Conservation (phyloP, 2,329 filamentous ascomycete genomes). For the Penicillium sp. region DNA sequence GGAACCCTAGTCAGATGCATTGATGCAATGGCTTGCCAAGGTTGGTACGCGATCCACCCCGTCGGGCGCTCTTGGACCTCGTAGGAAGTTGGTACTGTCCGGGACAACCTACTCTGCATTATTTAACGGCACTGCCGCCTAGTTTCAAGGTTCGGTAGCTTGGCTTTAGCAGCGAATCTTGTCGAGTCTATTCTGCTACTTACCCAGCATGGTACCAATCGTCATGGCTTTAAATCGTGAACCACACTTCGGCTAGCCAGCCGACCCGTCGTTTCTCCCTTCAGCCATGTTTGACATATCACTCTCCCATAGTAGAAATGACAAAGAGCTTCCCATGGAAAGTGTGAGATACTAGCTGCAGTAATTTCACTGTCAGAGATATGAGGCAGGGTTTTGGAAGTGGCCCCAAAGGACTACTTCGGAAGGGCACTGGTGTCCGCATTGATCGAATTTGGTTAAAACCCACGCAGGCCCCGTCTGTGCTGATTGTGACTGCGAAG, state of each 20-base stretch:
- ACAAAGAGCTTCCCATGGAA: background rate
- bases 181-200: slow-evolving; percentile 19
- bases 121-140: slow-evolving; percentile 19
- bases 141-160: slow-evolving; percentile 21
- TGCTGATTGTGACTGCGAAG: slow-evolving; percentile 3
- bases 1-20: slow-evolving; percentile 10
- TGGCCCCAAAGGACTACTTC: slow-evolving; percentile 5
- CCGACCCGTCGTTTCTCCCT: slow-evolving; percentile 19
- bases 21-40: slow-evolving; percentile 11
- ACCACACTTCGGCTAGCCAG: slow-evolving; percentile 20
- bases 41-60: slow-evolving; percentile 21
- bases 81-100: slow-evolving; percentile 21
- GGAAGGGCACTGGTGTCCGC: slow-evolving; percentile 8
- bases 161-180: slow-evolving; percentile 16
- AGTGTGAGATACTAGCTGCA: background rate
- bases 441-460: slow-evolving; percentile 15
- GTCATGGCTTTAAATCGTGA: slow-evolving; percentile 12
- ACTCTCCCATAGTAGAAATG: slow-evolving; percentile 7
- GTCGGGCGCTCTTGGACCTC: slow-evolving; percentile 24
- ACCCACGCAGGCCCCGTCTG: slow-evolving; percentile 10
- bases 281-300: slow-evolving; percentile 12
- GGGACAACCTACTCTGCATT: slow-evolving; percentile 18
- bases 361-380: slow-evolving; percentile 10
- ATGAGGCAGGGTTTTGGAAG: slow-evolving; percentile 1
- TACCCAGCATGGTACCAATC: slow-evolving; percentile 13